A percentile compares a stretch with the other conserved stretches of the same genome.
These are phyloP conservation scores for Nannochloropsis granulata DNA, from an alignment of 108 stramenopile species.

Conservation along the genomic window DNA sequence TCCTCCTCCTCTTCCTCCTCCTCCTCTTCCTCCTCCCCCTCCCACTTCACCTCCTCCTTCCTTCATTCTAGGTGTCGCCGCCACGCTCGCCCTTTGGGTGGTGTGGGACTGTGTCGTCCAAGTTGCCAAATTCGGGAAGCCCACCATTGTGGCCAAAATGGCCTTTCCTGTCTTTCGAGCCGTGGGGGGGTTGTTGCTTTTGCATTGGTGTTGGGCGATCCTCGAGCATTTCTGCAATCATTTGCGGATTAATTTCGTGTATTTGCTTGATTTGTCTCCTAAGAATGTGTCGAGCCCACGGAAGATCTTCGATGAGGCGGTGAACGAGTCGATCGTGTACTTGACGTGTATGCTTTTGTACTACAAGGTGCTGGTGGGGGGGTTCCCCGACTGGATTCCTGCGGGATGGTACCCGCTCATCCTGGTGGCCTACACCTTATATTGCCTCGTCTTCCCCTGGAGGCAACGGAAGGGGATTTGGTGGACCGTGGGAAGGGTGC, in stretches of 20 bases:
- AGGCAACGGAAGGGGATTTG: constrained; percentile 52
- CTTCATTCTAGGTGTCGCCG: constrained; percentile 58
- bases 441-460: constrained; percentile 55
- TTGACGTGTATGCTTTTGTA: neutral
- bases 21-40: neutral
- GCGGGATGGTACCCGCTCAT: constrained; percentile 58
- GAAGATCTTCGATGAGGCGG: constrained; percentile 1
- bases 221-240: neutral
- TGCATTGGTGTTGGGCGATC: constrained; percentile 69
- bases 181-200: constrained; percentile 57
- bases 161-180: constrained; percentile 87
- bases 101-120: constrained; percentile 12
- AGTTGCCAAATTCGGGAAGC: neutral
- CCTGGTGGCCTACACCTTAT: constrained; percentile 50
- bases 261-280: constrained; percentile 8
- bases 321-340: neutral
- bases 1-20: neutral
- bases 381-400: constrained; percentile 54
- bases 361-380: constrained; percentile 9
- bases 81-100: constrained; percentile 47
- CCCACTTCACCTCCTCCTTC: neutral
- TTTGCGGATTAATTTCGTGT: constrained; percentile 60
- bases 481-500: constrained; percentile 49
- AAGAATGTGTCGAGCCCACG: neutral
- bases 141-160: constrained; percentile 56